Base-by-base conservation (phyloP, 257 asterid genomes). In the Galeopsis tetrahit region DNA sequence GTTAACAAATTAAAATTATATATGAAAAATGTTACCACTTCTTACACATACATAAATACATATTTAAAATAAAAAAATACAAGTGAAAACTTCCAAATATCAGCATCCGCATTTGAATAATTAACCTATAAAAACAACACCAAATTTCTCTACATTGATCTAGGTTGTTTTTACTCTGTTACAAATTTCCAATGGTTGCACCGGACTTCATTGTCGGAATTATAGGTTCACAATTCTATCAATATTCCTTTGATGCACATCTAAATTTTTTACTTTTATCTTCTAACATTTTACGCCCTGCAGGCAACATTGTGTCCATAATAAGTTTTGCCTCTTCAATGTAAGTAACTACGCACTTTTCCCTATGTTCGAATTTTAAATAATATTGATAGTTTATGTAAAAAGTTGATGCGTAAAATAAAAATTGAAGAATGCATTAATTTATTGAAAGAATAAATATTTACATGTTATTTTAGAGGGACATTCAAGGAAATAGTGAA, bases 231-330 rank as follows among this genome's bases (percentile, higher is more conserved):
- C 48, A 63, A 2, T 35, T 52, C 28, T 13, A 8, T 67, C 60
- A n/a, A n/a, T n/a, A 2, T 10, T 56, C 32, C 14, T 10, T 10
- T 32, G 17, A 10, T 42, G 5, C 53, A 17, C 52, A 17, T 4
- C 7, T 2, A 3, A 9, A 2, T 21, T 56, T 21, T 21, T 21
- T 21, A 21, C 28, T 21, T 0, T 5, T 10, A 9, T 5, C 21
- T 1, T 13, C 17, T 2, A 49, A 49, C 62, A 53, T 42, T 55
- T 35, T 13, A 35, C 36, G 46, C 42, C 35, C 7, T 79, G 77
- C 87, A 86, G 87, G 89, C 13, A 86, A 86, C 74, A 80, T 80
- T 2, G 85, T 84, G 57, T 82, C 91, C 5, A 74, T 86, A n/a
- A 81, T 84, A 46, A 85, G 79, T 74, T 87, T 85, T 51, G 82